phyloP scores from a whole-genome alignment of 1,139 yeast species.

The Geotrichum klebahnii region DNA sequence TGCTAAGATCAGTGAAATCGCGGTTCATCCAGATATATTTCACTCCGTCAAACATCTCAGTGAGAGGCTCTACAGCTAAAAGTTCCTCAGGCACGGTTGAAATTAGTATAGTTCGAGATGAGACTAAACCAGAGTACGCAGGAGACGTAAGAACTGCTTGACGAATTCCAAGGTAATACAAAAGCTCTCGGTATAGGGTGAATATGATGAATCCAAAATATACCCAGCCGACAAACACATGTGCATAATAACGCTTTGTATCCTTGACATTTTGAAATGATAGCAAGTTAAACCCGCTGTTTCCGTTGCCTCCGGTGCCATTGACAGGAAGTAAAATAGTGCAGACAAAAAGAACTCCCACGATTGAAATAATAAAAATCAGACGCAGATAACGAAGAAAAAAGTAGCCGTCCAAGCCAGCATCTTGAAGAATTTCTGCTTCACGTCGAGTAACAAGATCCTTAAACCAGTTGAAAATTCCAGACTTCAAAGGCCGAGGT shows the following conservation, averaged over 20 bases:
- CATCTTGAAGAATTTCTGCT: constrained; percentile 65
- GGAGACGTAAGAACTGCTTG: constrained; percentile 81
- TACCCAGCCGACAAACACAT: constrained; percentile 74
- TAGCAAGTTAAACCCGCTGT: constrained; percentile 67
- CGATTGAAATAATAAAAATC: constrained; percentile 52
- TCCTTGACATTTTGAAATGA: constrained; percentile 72
- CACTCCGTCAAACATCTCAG: constrained; percentile 63
- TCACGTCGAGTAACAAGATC: constrained; percentile 51
- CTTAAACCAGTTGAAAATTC: constrained; percentile 37
- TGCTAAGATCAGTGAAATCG: constrained; percentile 55
- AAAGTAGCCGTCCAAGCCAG: constrained; percentile 86
- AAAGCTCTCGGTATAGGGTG: constrained; percentile 75
- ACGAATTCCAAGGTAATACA: constrained; percentile 72
- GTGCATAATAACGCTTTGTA: constrained; percentile 73
- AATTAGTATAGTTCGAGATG: constrained; percentile 75
- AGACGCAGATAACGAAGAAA: constrained; percentile 72
- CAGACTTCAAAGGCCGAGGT: constrained; percentile 38
- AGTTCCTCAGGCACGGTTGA: constrained; percentile 73
- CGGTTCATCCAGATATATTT: constrained; percentile 72
- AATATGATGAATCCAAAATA: constrained; percentile 68
- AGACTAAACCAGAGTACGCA: constrained; percentile 62
- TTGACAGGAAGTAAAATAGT: constrained; percentile 84
- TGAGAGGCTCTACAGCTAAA: constrained; percentile 56
- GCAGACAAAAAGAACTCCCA: constrained; percentile 64
- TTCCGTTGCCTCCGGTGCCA: constrained; percentile 60